Conservation (phyloP, 306 rosid genomes). For the Rosa persica region DNA sequence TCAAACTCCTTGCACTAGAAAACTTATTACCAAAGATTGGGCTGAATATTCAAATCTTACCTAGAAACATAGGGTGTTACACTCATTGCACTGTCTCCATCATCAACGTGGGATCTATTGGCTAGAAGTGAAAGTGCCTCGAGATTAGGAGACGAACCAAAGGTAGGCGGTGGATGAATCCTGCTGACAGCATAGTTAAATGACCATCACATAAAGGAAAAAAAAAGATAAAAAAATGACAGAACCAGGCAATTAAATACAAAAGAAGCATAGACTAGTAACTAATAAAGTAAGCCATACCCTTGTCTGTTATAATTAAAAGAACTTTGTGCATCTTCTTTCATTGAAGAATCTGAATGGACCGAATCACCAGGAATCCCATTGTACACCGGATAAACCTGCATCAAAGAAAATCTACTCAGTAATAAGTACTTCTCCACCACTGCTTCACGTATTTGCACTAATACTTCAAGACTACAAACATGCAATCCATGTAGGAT, state of each 20-base stretch:
- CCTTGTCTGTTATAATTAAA: constrained; percentile 65
- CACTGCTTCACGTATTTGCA: neutral
- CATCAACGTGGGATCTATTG: constrained; percentile 50
- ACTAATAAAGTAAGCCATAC: constrained; percentile 44
- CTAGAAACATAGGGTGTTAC: constrained; percentile 41
- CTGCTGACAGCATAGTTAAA: constrained; percentile 47
- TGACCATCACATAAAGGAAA: constrained; percentile 16
- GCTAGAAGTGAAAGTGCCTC: constrained; percentile 67
- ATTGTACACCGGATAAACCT: constrained; percentile 72
- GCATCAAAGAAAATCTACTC: constrained; percentile 30
- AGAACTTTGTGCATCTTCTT: constrained; percentile 94
- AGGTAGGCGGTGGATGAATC: constrained; percentile 91
- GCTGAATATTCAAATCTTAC: constrained; percentile 38
- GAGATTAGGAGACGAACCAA: constrained; percentile 88
- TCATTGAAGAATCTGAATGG: constrained; percentile 72
- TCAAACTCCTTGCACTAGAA: constrained; percentile 5
- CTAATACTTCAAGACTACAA: neutral
- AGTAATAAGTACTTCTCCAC: constrained; percentile 6
- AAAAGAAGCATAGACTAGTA: constrained; percentile 8
- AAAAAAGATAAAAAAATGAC: constrained; percentile 4
- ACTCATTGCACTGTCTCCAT: constrained; percentile 62
- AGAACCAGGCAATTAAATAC: neutral
- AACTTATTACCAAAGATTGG: constrained; percentile 1
- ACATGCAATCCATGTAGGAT: neutral
- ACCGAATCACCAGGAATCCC: constrained; percentile 51